A percentile compares a stretch with the other conserved stretches of the same genome.
These are phyloP conservation scores for Mortierella sp. DNA, from an alignment of 371 early-diverging fungal species.

Conservation along the genomic window DNA sequence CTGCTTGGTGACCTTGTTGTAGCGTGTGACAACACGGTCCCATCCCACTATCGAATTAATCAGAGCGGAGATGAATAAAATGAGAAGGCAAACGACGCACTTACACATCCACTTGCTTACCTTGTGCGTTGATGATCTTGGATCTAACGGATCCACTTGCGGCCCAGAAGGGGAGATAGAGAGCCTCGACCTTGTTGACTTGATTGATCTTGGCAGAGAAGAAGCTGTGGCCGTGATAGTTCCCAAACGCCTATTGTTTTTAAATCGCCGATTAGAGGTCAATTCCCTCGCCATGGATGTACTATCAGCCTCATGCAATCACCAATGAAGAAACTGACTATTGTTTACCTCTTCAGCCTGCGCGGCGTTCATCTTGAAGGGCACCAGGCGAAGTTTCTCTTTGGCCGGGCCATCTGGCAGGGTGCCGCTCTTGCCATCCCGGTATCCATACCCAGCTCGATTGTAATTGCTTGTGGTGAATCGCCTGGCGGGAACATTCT, in stretches of 20 bases:
- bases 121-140: constrained; percentile 70
- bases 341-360: constrained; percentile 66
- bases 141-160: constrained; percentile 66
- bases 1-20: constrained; percentile 62
- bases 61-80: background rate
- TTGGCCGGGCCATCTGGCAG: constrained; percentile 57
- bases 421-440: background rate
- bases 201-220: constrained; percentile 64
- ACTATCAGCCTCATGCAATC: too few species aligned
- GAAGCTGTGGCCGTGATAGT: constrained; percentile 72
- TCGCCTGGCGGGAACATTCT: constrained; percentile 1
- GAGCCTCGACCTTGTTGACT: constrained; percentile 65
- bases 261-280: background rate
- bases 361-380: constrained; percentile 68
- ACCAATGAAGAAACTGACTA: background rate
- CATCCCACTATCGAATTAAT: constrained; percentile 33
- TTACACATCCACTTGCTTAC: constrained; percentile 11
- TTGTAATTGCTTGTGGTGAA: constrained; percentile 12
- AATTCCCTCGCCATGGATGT: background rate
- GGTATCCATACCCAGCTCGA: constrained; percentile 32
- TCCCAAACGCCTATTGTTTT: constrained; percentile 63
- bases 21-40: constrained; percentile 58
- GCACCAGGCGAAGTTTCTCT: constrained; percentile 67
- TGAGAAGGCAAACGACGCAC: background rate
- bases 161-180: constrained; percentile 73